Evolutionary conservation across 1,284 basidiomycete genomes (phyloP).

Genomic region (Naganishia sp.): DNA sequence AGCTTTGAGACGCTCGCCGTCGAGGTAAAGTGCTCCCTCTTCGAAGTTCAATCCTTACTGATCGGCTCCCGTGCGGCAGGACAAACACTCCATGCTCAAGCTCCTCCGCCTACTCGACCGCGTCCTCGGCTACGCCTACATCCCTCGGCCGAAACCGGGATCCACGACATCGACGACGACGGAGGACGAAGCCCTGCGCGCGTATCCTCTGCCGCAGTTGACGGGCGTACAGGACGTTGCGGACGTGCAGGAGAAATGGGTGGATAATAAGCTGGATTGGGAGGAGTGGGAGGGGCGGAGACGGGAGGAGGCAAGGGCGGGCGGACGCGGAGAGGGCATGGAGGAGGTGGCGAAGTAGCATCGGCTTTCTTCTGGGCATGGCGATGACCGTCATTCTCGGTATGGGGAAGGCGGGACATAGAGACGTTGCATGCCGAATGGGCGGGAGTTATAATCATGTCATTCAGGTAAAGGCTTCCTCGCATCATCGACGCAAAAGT

Average conservation of each 20-base stretch:
- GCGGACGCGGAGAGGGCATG: not conserved
- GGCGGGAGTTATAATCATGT: too few species aligned
- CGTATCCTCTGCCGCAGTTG: conserved; percentile 63
- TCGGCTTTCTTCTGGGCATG: too few species aligned
- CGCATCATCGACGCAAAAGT: too few species aligned
- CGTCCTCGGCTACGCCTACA: conserved; percentile 82
- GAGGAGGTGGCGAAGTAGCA: too few species aligned
- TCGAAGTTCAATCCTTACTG: not conserved
- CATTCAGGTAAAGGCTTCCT: too few species aligned
- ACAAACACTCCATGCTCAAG: conserved; percentile 89
- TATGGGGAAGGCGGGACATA: too few species aligned
- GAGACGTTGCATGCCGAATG: too few species aligned
- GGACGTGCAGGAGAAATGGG: conserved; percentile 86
- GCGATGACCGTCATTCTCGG: too few species aligned
- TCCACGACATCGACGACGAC: not conserved
- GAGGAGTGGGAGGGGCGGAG: conserved; percentile 69
- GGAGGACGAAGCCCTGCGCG: conserved; percentile 42
- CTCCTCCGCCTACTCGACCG: conserved; percentile 79
- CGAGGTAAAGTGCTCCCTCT: conserved; percentile 61
- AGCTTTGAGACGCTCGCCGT: conserved; percentile 96
- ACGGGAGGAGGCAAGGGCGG: conserved; percentile 42
- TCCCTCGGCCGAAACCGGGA: conserved; percentile 58
- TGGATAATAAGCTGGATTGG: conserved; percentile 73
- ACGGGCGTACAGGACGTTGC: conserved; percentile 62
- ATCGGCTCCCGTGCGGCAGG: conserved; percentile 57